Base-by-base conservation (phyloP, 2,329 filamentous ascomycete species). In the Fusarium nygamai region DNA sequence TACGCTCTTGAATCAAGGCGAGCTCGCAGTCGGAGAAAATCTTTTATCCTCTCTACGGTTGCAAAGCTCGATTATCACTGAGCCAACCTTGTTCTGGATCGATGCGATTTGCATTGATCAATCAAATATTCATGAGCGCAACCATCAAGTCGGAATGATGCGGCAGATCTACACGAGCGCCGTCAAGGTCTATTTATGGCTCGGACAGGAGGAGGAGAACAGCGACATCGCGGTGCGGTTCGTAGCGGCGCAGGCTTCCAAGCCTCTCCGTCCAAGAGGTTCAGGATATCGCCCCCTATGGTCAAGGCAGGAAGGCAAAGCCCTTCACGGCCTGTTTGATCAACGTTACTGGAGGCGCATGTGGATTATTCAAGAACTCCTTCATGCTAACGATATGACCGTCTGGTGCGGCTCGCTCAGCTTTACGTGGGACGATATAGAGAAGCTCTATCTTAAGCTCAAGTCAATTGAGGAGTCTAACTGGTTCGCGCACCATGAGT, bases 221-320 rank as follows among this genome's bases (percentile, higher is more conserved):
- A 17, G 41, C 10, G 5, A 24, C n/a, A 5, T 44, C 4, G 41
- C 41, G 41, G 24, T 44, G 22, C 41, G 22, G n/a, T 44, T 44
- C 9, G 22, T 43, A 22, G 22, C 6, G 11, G 39, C 39, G 0
- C 22, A n/a, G 22, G 22, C 22, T n/a, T 43, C 22, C 22, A 43
- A 43, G 39, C 14, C 39, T 16, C 14, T 43, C 8, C 14, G 39
- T 17, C 39, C 14, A 43, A 43, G 22, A n/a, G 39, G 22, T 10
- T n/a, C 39, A n/a, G 22, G 39, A 11, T n/a, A n/a, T 14, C 0
- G 6, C 0, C 9, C 39, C 1, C 14, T 43, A 5, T 43, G 39
- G 39, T 4, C 39, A 0, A 43, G 39, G 6, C 22, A 3, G 22
- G 39, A 43, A 17, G 39, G 39, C 6, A n/a, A n/a, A 43, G 39